Evolutionary conservation across 2,329 filamentous ascomycete species (phyloP).

Genomic region (Fusarium tuaranense): DNA sequence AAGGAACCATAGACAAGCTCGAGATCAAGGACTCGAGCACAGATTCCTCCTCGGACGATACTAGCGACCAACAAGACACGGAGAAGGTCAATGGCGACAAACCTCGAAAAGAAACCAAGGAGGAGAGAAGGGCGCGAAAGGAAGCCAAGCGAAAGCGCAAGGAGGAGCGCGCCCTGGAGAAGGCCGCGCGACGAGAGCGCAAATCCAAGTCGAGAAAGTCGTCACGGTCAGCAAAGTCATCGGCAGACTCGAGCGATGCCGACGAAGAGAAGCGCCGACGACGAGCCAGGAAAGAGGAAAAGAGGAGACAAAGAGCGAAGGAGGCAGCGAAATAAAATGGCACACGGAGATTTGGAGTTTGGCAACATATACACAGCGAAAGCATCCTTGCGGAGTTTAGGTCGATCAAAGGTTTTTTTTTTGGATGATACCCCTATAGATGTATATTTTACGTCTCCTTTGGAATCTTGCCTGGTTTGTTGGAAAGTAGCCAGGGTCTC

Average conservation of each 20-base stretch:
- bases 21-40: slow-evolving; percentile 43
- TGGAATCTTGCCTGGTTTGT: slow-evolving; percentile 78
- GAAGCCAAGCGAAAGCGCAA: slow-evolving; percentile 49
- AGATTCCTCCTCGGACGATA: slow-evolving; percentile 43
- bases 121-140: slow-evolving; percentile 54
- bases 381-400: slow-evolving; percentile 46
- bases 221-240: slow-evolving; percentile 43
- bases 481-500: slow-evolving; percentile 85
- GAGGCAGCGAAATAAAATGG: slow-evolving; percentile 32
- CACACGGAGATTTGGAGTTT: slow-evolving; percentile 13
- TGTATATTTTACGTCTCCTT: slow-evolving; percentile 61
- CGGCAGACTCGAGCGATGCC: slow-evolving; percentile 44
- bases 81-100: slow-evolving; percentile 22
- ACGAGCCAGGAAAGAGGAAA: slow-evolving; percentile 57
- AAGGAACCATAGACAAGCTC: slow-evolving; percentile 70
- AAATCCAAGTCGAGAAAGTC: slow-evolving; percentile 43
- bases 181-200: slow-evolving; percentile 39
- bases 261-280: slow-evolving; percentile 61
- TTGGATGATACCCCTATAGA: slow-evolving; percentile 48
- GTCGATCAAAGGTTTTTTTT: slow-evolving; percentile 22
- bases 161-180: slow-evolving; percentile 40
- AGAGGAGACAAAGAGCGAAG: slow-evolving; percentile 47
- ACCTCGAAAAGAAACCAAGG: slow-evolving; percentile 55
- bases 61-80: slow-evolving; percentile 47
- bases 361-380: slow-evolving; percentile 26